Conservation (phyloP, 352 stramenopile genomes). For the Phytopythium helicoides region DNA sequence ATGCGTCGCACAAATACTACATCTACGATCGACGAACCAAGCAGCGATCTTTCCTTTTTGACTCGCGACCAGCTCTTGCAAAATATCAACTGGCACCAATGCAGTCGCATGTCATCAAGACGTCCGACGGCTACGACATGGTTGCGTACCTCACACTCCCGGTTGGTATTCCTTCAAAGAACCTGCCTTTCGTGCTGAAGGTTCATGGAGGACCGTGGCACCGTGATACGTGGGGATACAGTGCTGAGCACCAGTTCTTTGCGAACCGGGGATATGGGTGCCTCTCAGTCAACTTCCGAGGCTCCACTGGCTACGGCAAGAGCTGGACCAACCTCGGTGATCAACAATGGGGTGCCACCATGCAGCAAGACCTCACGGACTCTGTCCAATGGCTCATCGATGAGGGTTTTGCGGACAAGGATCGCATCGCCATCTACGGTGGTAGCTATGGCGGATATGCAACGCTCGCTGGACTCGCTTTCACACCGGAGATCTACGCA, state of each 20-base stretch:
- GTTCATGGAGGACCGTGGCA: slow-evolving; percentile 43
- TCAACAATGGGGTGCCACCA: slow-evolving; percentile 31
- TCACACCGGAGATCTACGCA: slow-evolving; percentile 76
- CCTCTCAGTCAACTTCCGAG: slow-evolving; percentile 62
- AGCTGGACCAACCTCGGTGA: slow-evolving; percentile 58
- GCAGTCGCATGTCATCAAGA: slow-evolving; percentile 35
- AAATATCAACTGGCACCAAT: slow-evolving; percentile 37
- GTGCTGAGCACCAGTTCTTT: slow-evolving; percentile 37
- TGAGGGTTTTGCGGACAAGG: slow-evolving; percentile 50
- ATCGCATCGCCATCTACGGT: slow-evolving; percentile 51
- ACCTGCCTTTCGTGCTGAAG: slow-evolving; percentile 35
- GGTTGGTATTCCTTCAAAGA: slow-evolving; percentile 14
- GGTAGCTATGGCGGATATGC: slow-evolving; percentile 77
- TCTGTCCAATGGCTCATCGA: slow-evolving; percentile 53
- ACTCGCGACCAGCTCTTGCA: slow-evolving; percentile 29
- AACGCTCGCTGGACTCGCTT: slow-evolving; percentile 60
- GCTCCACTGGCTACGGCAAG: slow-evolving; percentile 71
- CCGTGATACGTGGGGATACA: slow-evolving; percentile 28
- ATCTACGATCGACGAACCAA: slow-evolving; percentile 30
- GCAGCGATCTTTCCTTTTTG: slow-evolving; percentile 31
- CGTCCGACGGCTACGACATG: slow-evolving; percentile 42
- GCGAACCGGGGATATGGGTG: slow-evolving; percentile 43
- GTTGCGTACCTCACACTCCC: slow-evolving; percentile 44
- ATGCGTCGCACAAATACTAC: slow-evolving; percentile 46
- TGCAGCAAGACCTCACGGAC: slow-evolving; percentile 54